Percentiles rank a stretch among this genome's conserved stretches.
Evolutionary conservation across 768 basidiomycete genomes (phyloP).

Genomic region (Pleurotus pulmonarius): DNA sequence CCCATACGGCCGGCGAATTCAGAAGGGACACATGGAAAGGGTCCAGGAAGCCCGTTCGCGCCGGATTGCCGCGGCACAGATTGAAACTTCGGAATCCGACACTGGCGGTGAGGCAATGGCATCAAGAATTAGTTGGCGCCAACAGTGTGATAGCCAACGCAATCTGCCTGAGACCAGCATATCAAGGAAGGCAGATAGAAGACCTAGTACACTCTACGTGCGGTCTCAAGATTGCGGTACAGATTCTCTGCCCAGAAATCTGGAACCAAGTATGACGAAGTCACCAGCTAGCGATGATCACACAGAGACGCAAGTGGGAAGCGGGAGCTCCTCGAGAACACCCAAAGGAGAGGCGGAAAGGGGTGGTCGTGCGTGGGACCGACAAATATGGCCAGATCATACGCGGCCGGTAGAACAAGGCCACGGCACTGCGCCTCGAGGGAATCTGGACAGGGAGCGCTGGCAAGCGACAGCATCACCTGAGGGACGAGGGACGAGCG

Average conservation of each 20-base stretch:
- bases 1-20: slow-evolving; percentile 8
- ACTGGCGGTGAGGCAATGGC: slow-evolving; percentile 8
- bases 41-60: slow-evolving; percentile 10
- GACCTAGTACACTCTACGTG: neutral
- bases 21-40: slow-evolving; percentile 9
- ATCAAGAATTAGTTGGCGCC: slow-evolving; percentile 9
- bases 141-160: slow-evolving; percentile 7
- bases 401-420: neutral
- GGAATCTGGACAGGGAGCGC: neutral
- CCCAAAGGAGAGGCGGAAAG: neutral
- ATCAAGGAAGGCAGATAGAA: slow-evolving; percentile 7
- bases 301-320: neutral
- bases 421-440: neutral
- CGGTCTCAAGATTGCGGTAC: neutral
- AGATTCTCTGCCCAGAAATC: slow-evolving; percentile 1
- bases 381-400: neutral
- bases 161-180: slow-evolving; percentile 3
- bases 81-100: slow-evolving; percentile 9
- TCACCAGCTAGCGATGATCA: neutral
- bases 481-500: neutral
- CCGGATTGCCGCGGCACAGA: slow-evolving; percentile 7
- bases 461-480: neutral
- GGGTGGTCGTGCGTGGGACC: neutral
- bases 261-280: slow-evolving; percentile 3
- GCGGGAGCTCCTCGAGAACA: neutral